These are phyloP conservation scores for Volvariella volvacea DNA, from an alignment of 1,284 basidiomycete genomes.

Conservation along the genomic window DNA sequence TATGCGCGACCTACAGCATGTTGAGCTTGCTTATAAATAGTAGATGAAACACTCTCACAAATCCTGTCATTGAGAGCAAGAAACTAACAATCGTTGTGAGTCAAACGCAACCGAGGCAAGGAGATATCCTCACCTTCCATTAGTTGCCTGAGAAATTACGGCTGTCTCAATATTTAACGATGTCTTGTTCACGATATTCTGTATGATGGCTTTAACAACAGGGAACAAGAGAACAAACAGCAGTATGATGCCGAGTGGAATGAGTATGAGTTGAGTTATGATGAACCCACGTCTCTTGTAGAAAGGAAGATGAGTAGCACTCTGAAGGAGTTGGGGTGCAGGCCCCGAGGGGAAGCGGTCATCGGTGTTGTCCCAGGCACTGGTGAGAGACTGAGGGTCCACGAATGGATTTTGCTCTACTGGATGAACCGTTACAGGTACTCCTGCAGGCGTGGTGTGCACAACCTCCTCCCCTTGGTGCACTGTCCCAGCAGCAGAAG, in stretches of 20 bases:
- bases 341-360: slow-evolving; percentile 12
- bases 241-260: slow-evolving; percentile 48
- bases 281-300: slow-evolving; percentile 35
- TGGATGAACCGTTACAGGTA: no score
- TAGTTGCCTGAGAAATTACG: slow-evolving; percentile 41
- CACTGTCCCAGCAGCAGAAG: no score
- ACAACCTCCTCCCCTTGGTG: slow-evolving; percentile 1
- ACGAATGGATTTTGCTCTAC: no score
- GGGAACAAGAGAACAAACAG: slow-evolving; percentile 62
- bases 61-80: slow-evolving; percentile 40
- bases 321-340: slow-evolving; percentile 6
- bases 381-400: neutral
- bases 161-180: slow-evolving; percentile 45
- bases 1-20: slow-evolving; percentile 45
- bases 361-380: slow-evolving; percentile 12
- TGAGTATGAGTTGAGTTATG: slow-evolving; percentile 40
- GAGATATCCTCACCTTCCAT: slow-evolving; percentile 34
- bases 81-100: slow-evolving; percentile 30
- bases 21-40: slow-evolving; percentile 1
- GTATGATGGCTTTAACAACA: slow-evolving; percentile 56
- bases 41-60: slow-evolving; percentile 16
- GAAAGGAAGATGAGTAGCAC: slow-evolving; percentile 19
- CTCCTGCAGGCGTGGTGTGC: slow-evolving; percentile 23
- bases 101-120: neutral
- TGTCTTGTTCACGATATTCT: slow-evolving; percentile 50